phyloP scores from a whole-genome alignment of 306 rosid species.

The Oemleria cerasiformis region DNA sequence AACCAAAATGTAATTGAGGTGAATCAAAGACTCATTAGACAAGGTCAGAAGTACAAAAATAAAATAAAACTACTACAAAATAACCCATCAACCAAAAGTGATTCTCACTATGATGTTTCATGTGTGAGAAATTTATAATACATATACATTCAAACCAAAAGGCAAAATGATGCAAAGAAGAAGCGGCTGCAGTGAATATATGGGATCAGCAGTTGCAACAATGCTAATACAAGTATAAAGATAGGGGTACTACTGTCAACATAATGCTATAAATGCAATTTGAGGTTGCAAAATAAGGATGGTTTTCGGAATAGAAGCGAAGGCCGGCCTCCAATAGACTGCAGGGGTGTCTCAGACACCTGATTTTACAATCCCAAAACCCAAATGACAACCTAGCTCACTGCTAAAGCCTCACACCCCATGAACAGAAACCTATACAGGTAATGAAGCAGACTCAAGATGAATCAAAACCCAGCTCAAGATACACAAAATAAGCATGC shows the following conservation, averaged over 20 bases:
- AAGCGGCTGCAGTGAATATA: background rate
- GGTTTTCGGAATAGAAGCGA: background rate
- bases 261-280: background rate
- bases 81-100: background rate
- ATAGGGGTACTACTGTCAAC: background rate
- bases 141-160: background rate
- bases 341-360: background rate
- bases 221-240: background rate
- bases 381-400: background rate
- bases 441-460: background rate
- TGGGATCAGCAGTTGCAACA: background rate
- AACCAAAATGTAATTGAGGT: background rate
- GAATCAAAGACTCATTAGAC: background rate
- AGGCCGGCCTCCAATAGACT: background rate
- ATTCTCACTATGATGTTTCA: background rate
- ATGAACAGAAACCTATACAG: background rate
- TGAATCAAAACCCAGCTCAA: constrained; percentile 4
- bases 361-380: background rate
- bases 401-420: background rate
- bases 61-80: background rate
- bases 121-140: too few relatives aligned
- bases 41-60: background rate
- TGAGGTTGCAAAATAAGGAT: background rate
- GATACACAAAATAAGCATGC: background rate
- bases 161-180: background rate